Conservation (phyloP, 176 grass and related monocot genomes). For the Eleusine coracana region DNA sequence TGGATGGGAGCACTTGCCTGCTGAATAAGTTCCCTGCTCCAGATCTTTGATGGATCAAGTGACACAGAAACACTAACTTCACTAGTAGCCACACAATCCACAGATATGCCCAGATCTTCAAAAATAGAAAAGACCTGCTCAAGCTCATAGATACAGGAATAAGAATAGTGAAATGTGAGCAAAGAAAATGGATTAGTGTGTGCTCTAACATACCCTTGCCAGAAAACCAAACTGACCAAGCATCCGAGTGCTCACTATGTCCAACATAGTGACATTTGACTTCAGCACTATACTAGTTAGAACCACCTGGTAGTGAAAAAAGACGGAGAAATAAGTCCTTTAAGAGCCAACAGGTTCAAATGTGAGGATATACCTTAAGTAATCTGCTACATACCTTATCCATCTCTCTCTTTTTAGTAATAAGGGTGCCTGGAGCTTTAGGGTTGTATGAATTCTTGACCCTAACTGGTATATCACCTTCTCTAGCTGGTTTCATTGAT, state of each 20-base stretch:
- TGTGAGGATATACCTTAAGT: slow-evolving; percentile 1
- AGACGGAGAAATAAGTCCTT: slow-evolving; percentile 1
- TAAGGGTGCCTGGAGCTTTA: slow-evolving; percentile 90
- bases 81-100: slow-evolving; percentile 93
- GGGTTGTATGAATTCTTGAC: slow-evolving; percentile 99
- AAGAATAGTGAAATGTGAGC: slow-evolving; percentile 5
- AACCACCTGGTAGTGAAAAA: slow-evolving; percentile 58
- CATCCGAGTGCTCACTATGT: slow-evolving; percentile 95
- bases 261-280: slow-evolving; percentile 96
- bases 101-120: slow-evolving; percentile 91
- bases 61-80: slow-evolving; percentile 97
- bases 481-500: slow-evolving; percentile 93
- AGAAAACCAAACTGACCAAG: slow-evolving; percentile 97
- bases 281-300: slow-evolving; percentile 96
- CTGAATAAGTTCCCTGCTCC: slow-evolving; percentile 79
- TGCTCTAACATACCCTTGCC: slow-evolving; percentile 60
- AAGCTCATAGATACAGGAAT: slow-evolving; percentile 22
- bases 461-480: slow-evolving; percentile 91
- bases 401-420: slow-evolving; percentile 89
- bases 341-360: slow-evolving; percentile 1
- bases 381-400: slow-evolving; percentile 59
- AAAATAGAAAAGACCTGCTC: slow-evolving; percentile 91
- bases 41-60: slow-evolving; percentile 88
- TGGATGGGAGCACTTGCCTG: slow-evolving; percentile 55
- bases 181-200: slow-evolving; percentile 8